These are phyloP conservation scores for Claviceps sp. DNA, from an alignment of 2,329 filamentous ascomycete genomes.

Conservation along the genomic window DNA sequence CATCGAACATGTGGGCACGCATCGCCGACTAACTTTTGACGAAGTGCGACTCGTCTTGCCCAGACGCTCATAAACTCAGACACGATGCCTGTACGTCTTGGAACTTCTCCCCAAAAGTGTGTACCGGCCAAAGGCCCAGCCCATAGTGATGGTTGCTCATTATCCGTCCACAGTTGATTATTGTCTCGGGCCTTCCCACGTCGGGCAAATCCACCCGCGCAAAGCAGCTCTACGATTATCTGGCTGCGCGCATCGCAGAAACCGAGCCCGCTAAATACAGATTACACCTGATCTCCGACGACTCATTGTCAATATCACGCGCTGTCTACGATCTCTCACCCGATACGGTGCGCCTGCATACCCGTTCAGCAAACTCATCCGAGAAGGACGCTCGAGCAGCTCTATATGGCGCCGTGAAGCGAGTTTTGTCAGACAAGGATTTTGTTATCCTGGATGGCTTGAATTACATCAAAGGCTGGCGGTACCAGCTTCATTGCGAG, in stretches of 20 bases:
- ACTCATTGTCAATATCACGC: conserved; percentile 54
- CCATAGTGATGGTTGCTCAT: conserved; percentile 3
- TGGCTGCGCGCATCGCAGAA: conserved; percentile 40
- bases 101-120: not conserved
- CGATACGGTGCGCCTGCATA: conserved; percentile 37
- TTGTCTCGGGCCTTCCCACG: conserved; percentile 52
- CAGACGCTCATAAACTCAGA: not conserved
- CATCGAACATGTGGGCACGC: not conserved
- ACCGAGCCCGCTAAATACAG: conserved; percentile 36
- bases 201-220: conserved; percentile 57
- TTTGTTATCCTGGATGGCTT: conserved; percentile 68
- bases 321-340: conserved; percentile 55
- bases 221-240: conserved; percentile 50
- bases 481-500: conserved; percentile 77
- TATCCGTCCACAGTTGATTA: conserved; percentile 41
- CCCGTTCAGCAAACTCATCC: conserved; percentile 56
- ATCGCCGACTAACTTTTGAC: not conserved
- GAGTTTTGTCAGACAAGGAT: conserved; percentile 55
- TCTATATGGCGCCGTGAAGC: conserved; percentile 66
- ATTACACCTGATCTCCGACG: conserved; percentile 62
- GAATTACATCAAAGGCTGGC: conserved; percentile 85
- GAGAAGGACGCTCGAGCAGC: conserved; percentile 74
- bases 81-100: conserved; percentile 2
- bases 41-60: not conserved
- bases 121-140: not conserved